Evolutionary conservation across 306 rosid species (phyloP), one percentile per base, ranked within the genome.

Genomic region (Vachellia pachyceras): DNA sequence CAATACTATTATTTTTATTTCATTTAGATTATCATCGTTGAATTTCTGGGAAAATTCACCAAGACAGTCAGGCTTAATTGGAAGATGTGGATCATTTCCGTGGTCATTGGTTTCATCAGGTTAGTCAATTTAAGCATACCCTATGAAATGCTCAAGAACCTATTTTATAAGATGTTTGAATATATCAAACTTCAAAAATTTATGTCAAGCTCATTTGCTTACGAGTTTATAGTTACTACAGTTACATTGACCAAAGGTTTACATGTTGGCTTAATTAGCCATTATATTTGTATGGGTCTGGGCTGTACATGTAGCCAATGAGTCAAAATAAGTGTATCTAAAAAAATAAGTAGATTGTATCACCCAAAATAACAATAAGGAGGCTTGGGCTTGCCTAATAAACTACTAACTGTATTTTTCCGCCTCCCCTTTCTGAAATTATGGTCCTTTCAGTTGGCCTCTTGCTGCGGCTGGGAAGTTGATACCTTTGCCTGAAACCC

Each of bases 391-490:
- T 42, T 55, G 52, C 50, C 29, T 81, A 39, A 9, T 33, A 23
- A 57, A 52, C 23, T 14, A 55, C 70, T 75, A 58, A 76, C 37
- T 7, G 5, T 45, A 2, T 45, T 18, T 67, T 41, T 67, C 12
- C 18, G 60, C 70, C 22, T 45, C 10, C 64, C 23, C 25, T 18
- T 18, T 54, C 8, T 55, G n/a, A n/a, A n/a, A n/a, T n/a, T n/a
- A n/a, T n/a, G n/a, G n/a, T 77, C 20, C 14, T 47, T 25, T 52
- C 90, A 95, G 99, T 79, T 95, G 98, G 99, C 98, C 99, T 75
- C 98, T 95, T 50, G 98, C 97, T 13, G 87, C 85, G 66, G 10
- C 85, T 52, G 99, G 96, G 78, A 95, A 95, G 76, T 58, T 87
- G 78, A 84, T 95, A 63, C 99, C 92, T 6, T 94, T 93, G 58